Base-by-base conservation (phyloP, 2,329 filamentous ascomycete species). In the Neonectria faginata region DNA sequence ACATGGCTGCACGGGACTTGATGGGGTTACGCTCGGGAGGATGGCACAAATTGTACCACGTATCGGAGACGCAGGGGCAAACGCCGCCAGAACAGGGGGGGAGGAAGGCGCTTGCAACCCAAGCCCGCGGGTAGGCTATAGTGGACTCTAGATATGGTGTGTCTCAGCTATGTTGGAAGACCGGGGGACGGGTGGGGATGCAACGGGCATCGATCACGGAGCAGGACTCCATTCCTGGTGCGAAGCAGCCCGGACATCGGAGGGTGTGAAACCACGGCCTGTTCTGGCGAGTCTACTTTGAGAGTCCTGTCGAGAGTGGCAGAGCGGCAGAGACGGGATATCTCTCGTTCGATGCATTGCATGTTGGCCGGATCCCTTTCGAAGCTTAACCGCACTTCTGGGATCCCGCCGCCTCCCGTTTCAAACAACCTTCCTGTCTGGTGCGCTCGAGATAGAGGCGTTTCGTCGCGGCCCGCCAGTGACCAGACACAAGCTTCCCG, bases 21-120 rank as follows among this genome's bases (percentile, higher is more conserved):
- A 25, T 52, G 52, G 60, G 67, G 33, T 56, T 45, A 10, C 36
- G 50, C 47, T 62, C 57, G 58, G 52, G n/a, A 22, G 52, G 36
- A 44, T 54, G 59, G 64, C 36, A 11, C 27, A 18, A 70, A 66
- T 70, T 70, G 67, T 68, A 57, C 70, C 70, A 72, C 70, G 65
- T 53, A 62, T 72, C 70, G 70, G 70, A 72, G 29, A 57, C 51
- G 54, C n/a, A 42, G 27, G 31, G 51, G 12, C 39, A 41, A 10
- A 5, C 57, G 64, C 67, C 57, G 64, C 67, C 59, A 41, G 9
- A 22, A 25, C 67, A 70, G 57, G 70, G 68, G 16, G 36, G 22
- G 20, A 25, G n/a, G n/a, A 33, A 39, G 39, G 44, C 50, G 27
- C 41, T 18, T 47, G 48, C 33, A 56, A 56, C 48, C 52, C 12